Conservation (phyloP, 805 yeast genomes). For the Wickerhamiella lipophila region DNA sequence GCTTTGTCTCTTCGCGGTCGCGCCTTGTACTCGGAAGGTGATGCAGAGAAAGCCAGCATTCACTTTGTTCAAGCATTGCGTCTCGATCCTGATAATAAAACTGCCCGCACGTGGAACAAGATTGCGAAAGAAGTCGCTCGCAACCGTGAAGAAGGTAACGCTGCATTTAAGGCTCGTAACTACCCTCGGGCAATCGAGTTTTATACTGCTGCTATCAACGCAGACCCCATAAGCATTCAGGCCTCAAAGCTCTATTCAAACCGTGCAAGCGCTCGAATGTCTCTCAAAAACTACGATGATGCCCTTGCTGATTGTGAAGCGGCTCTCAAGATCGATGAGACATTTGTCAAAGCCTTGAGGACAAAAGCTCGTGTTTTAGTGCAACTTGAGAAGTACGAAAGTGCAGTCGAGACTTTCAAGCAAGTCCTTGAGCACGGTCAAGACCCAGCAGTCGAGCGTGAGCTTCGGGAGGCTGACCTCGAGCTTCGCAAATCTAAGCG, state of each 20-base stretch:
- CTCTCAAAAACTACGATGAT: conserved; percentile 62
- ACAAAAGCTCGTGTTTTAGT: conserved; percentile 32
- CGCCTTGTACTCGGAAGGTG: conserved; percentile 30
- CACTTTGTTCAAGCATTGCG: conserved; percentile 33
- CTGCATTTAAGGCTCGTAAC: conserved; percentile 50
- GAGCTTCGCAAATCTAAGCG: conserved; percentile 31
- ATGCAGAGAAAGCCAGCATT: conserved; percentile 27
- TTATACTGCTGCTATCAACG: conserved; percentile 63
- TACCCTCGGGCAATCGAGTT: conserved; percentile 51
- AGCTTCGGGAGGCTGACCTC: conserved; percentile 32
- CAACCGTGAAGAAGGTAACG: conserved; percentile 47
- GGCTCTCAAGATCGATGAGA: conserved; percentile 53
- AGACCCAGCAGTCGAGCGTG: conserved; percentile 27
- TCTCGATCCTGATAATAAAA: conserved; percentile 31
- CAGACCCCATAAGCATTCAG: conserved; percentile 46
- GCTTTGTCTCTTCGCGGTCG: conserved; percentile 31
- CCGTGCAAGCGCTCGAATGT: conserved; percentile 76
- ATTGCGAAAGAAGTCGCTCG: conserved; percentile 27
- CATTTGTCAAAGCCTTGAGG: conserved; percentile 50
- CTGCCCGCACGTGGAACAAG: conserved; percentile 27
- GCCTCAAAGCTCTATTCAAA: conserved; percentile 50
- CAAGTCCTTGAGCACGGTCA: conserved; percentile 30
- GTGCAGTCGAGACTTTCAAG: conserved; percentile 29
- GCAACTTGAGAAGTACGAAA: conserved; percentile 32
- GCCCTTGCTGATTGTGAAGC: conserved; percentile 64